Evolutionary conservation across 305 asterid species (phyloP), one percentile per base, ranked within the genome.

Genomic region (Fraxinus sp.): DNA sequence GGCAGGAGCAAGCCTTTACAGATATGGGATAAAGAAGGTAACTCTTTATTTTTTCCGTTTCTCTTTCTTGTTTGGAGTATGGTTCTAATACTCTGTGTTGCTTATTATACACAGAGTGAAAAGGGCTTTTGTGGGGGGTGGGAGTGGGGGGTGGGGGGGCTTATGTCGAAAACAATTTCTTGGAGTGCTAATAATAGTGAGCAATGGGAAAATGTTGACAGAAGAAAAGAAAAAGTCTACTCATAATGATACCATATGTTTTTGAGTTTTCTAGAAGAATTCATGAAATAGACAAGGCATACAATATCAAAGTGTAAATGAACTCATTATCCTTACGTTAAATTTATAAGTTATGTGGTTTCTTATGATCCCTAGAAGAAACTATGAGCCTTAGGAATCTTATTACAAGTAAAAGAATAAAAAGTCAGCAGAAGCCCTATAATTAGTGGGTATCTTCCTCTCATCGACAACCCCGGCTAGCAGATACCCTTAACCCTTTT

Each of bases 11-110:
- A 96, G 89, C 99, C 99, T 76, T 84, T 96, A 85, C 99, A 96
- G 93, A 96, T 96, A 79, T 94, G 99, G 98, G 98, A 94, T 85
- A 96, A 94, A 89, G 97, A 96, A 91, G 97, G 99, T 92, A 82
- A 28, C 20, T 64, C n/a, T 16, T 9, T 57, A 14, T 30, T 62
- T 55, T 39, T n/a, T n/a, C 68, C 11, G 11, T 7, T 18, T 18
- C 68, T 9, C 46, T 80, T 55, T 24, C 68, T 37, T 13, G 46
- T 35, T 37, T 70, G 70, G 37, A 73, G 24, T 70, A 14, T 28
- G 41, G 71, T 16, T 28, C 22, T 77, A 52, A 37, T 41, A 28
- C 43, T 33, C 18, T 82, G 73, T 36, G 68, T 57, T 55, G 7
- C 62, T 46, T 43, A 39, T 66, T 20, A 14, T 10, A 3, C 37